Evolutionary conservation across 441 rosid species (phyloP), one percentile per base, ranked within the genome.

Genomic region (Sinapis alba): DNA sequence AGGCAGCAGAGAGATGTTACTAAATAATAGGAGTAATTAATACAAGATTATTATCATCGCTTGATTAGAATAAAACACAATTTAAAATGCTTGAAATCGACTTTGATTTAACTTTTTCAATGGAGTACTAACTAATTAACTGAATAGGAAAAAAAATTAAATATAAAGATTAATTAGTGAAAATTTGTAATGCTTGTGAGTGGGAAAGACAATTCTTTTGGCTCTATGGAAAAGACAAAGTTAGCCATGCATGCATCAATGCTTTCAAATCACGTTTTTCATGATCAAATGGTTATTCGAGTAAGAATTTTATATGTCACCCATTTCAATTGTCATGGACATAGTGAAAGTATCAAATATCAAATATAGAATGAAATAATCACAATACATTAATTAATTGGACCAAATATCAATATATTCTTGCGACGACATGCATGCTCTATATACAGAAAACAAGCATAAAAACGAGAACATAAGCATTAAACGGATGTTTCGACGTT

Each of bases 221-320:
- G 67, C 68, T 64, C 32, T 6, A 24, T 13, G 67, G 65, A 70
- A 76, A 76, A 76, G 75, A 76, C 76, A 76, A 76, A 70, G 67
- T 64, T 70, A 57, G 71, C 68, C 80, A 77, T 77, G 80, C 80
- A 70, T 57, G 75, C 80, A 70, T 70, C 75, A 57, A 76, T 57
- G 67, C 80, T 70, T 70, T 64, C 56, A 70, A 76, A 64, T 57
- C 75, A 76, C 75, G 75, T 70, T 76, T 62, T 76, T 50, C 67
- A 53, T 56, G 61, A 56, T 69, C 70, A 69, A 43, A 76, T 76
- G 66, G 71, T 70, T 57, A 70, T 57, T 70, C 45, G 66, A 41
- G 59, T 70, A 18, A 56, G 28, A 62, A 32, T 64, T 20, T 53
- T 61, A 28, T 13, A 68, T 56, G 53, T 13, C 75, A 62, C 61